These are phyloP conservation scores for Elongisporangium anandrum DNA, from an alignment of 352 stramenopile species.

Conservation along the genomic window DNA sequence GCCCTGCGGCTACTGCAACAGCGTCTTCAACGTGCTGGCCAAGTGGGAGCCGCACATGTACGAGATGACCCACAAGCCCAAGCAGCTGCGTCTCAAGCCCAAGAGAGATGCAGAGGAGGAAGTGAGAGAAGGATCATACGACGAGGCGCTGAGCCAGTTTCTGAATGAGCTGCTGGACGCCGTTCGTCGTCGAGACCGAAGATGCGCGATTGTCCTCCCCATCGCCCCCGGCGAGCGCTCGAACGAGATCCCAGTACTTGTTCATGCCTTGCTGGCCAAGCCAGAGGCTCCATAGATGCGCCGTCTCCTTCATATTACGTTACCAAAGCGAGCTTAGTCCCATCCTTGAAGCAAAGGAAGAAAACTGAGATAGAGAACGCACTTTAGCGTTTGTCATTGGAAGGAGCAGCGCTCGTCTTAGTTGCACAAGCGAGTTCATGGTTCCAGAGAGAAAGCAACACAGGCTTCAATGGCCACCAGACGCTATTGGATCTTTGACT, in stretches of 20 bases:
- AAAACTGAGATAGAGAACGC: background rate
- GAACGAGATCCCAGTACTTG: background rate
- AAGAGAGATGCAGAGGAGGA: background rate
- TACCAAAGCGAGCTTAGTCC: background rate
- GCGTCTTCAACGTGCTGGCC: conserved; percentile 3
- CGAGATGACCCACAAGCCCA: background rate
- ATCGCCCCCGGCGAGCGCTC: background rate
- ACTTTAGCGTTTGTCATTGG: too few relatives aligned
- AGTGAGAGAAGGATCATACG: background rate
- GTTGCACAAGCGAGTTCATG: too few relatives aligned
- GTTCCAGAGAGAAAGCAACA: too few relatives aligned
- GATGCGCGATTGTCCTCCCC: background rate
- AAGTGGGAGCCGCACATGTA: background rate
- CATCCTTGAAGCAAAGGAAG: background rate
- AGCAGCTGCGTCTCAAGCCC: background rate
- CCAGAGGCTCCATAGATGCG: background rate
- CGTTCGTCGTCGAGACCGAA: background rate
- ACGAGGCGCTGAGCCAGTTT: background rate
- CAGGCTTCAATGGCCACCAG: too few relatives aligned
- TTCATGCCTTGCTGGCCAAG: background rate
- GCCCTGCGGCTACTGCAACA: conserved; percentile 12
- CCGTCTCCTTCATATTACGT: background rate
- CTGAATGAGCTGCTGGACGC: background rate
- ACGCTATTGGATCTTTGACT: too few relatives aligned
- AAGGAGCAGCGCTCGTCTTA: too few relatives aligned